Conservation (phyloP, 2,329 filamentous ascomycete species). For the Aquanectria penicillioides region DNA sequence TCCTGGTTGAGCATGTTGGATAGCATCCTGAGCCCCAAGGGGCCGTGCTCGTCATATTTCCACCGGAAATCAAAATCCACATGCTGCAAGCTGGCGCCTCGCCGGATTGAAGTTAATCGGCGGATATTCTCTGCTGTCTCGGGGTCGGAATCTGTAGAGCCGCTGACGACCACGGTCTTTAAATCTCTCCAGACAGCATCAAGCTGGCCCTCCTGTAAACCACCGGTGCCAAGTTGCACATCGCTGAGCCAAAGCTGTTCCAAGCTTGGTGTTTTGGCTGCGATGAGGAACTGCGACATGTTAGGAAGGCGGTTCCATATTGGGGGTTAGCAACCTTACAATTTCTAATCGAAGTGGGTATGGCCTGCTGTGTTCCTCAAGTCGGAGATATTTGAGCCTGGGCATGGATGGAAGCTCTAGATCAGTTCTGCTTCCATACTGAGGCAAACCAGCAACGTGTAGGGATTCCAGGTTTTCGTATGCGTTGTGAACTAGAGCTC, state of each 20-base stretch:
- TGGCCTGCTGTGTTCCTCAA: slow-evolving; percentile 37
- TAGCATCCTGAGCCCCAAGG: slow-evolving; percentile 30
- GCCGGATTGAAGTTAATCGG: slow-evolving; percentile 41
- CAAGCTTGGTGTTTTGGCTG: slow-evolving; percentile 40
- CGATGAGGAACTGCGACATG: slow-evolving; percentile 37
- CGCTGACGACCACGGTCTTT: slow-evolving; percentile 42
- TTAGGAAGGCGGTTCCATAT: slow-evolving; percentile 19
- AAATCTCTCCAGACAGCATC: slow-evolving; percentile 44
- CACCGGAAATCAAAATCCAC: slow-evolving; percentile 46
- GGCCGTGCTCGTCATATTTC: slow-evolving; percentile 35
- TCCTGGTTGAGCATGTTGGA: slow-evolving; percentile 30
- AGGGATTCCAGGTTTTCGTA: slow-evolving; percentile 37
- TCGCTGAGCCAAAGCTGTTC: slow-evolving; percentile 47
- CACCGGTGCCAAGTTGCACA: slow-evolving; percentile 32
- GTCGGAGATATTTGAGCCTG: slow-evolving; percentile 42
- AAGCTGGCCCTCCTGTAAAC: slow-evolving; percentile 23
- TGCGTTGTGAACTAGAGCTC: slow-evolving; percentile 33
- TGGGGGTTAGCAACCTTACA: slow-evolving; percentile 22
- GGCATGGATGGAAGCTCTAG: slow-evolving; percentile 37
- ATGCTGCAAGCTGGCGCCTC: slow-evolving; percentile 38
- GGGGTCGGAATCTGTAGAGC: slow-evolving; percentile 31
- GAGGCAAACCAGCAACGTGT: slow-evolving; percentile 37
- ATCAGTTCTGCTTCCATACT: slow-evolving; percentile 11
- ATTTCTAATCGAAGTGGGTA: slow-evolving; percentile 29
- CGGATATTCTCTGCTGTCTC: slow-evolving; percentile 36